Conservation (phyloP, 2,329 filamentous ascomycete species). For the Fusarium sp. region DNA sequence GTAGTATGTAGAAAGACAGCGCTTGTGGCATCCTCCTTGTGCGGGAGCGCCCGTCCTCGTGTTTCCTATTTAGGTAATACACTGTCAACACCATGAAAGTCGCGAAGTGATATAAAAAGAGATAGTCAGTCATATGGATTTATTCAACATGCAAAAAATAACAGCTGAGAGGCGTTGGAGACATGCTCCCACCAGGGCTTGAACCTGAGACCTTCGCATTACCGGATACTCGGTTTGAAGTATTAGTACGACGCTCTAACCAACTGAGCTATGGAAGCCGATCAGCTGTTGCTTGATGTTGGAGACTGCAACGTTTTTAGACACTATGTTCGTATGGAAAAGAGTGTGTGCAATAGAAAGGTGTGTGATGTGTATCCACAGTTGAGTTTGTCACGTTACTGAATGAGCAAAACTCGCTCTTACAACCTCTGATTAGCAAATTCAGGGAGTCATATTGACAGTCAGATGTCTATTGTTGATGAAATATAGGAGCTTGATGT, state of each 20-base stretch:
- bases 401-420: neutral
- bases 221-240: conserved; percentile 38
- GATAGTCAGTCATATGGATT: too few species aligned
- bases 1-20: neutral
- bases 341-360: too few species aligned
- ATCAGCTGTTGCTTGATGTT: conserved; percentile 28
- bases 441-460: neutral
- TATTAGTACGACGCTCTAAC: conserved; percentile 47
- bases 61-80: conserved; percentile 3
- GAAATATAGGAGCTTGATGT: neutral
- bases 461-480: neutral
- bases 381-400: neutral
- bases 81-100: neutral
- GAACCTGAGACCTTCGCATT: conserved; percentile 46
- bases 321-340: too few species aligned
- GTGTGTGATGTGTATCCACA: too few species aligned
- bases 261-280: conserved; percentile 47
- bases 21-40: neutral
- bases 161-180: conserved; percentile 32
- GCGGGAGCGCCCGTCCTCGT: neutral
- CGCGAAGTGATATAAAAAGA: neutral
- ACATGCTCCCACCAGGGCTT: conserved; percentile 45
- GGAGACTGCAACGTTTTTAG: fast-evolving
- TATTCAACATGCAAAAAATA: conserved; percentile 10
- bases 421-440: neutral